These are phyloP conservation scores for Vachellia collinsii DNA, from an alignment of 306 rosid species.

Conservation along the genomic window DNA sequence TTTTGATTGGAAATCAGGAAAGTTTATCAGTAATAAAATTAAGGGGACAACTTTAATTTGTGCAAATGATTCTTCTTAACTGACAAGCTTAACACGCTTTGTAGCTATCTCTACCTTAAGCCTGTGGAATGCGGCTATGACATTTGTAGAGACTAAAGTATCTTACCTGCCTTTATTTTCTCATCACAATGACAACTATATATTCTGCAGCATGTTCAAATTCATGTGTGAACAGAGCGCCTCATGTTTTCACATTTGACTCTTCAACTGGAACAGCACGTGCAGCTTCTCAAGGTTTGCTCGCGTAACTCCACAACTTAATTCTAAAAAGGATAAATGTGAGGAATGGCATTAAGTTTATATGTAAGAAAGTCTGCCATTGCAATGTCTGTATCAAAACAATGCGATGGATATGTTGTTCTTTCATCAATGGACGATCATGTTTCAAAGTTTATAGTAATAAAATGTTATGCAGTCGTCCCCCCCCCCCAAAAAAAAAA, in stretches of 20 bases:
- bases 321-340: constrained; percentile 11
- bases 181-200: constrained; percentile 8
- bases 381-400: neutral
- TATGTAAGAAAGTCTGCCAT: constrained; percentile 1
- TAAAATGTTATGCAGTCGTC: constrained; percentile 7
- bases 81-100: neutral
- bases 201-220: constrained; percentile 70
- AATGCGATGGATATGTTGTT: constrained; percentile 11
- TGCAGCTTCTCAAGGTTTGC: constrained; percentile 79
- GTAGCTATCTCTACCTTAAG: neutral
- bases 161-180: constrained; percentile 24
- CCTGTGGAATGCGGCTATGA: neutral
- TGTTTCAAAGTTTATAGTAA: constrained; percentile 11
- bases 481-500: neutral
- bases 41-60: neutral
- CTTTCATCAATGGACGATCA: neutral
- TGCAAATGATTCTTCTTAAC: neutral
- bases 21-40: neutral
- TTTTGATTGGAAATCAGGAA: neutral
- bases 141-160: constrained; percentile 1
- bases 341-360: constrained; percentile 16
- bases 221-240: constrained; percentile 82
- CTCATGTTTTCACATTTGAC: constrained; percentile 74
- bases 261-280: constrained; percentile 81
- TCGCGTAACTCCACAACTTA: constrained; percentile 9